Conservation (phyloP, 345 rosid species). For the Gynandropsis gynandra region DNA sequence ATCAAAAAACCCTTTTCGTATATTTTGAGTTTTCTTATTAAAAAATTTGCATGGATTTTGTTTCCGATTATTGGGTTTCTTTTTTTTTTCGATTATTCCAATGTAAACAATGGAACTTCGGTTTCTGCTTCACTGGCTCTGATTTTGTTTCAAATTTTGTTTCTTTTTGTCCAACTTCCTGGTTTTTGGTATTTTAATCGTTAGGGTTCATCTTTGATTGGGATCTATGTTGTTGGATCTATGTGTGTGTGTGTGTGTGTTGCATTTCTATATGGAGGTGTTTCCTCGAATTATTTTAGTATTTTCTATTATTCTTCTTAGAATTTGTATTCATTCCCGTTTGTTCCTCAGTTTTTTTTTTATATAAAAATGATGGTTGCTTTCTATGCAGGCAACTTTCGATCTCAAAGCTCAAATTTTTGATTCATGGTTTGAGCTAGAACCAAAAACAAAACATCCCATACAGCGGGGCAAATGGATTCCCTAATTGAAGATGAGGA, state of each 20-base stretch:
- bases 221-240: slow-evolving; percentile 90
- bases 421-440: slow-evolving; percentile 59
- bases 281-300: slow-evolving; percentile 51
- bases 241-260: not conserved
- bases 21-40: not conserved
- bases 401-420: slow-evolving; percentile 30
- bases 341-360: slow-evolving; percentile 11
- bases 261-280: slow-evolving; percentile 22
- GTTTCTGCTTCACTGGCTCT: slow-evolving; percentile 22
- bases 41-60: slow-evolving; percentile 24
- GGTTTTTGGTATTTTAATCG: not conserved
- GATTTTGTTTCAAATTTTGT: slow-evolving; percentile 26
- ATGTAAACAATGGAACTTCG: slow-evolving; percentile 33
- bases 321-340: not conserved
- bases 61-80: not conserved
- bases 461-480: slow-evolving; percentile 33
- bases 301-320: slow-evolving; percentile 13
- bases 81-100: slow-evolving; percentile 26
- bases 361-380: slow-evolving; percentile 28
- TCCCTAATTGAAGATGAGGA: slow-evolving; percentile 53
- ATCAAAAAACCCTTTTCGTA: not conserved
- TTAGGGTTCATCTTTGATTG: slow-evolving; percentile 46
- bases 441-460: not conserved
- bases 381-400: slow-evolving; percentile 37
- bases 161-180: not conserved